Conservation (phyloP, 192 early-diverging fungal species). For the Gamsiella multidivaricata region DNA sequence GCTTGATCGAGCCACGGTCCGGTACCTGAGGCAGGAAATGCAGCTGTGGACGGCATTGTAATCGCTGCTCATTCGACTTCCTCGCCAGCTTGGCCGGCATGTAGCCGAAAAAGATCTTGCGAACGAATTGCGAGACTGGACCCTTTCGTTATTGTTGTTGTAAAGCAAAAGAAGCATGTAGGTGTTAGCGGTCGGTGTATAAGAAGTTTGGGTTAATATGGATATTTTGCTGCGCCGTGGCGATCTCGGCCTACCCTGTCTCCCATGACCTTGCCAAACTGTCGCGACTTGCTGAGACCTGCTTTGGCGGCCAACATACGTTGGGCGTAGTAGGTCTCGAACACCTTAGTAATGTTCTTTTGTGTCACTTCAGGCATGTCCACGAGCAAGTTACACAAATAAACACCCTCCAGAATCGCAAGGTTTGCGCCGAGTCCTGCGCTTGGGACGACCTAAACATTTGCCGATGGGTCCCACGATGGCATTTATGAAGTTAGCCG, state of each 20-base stretch:
- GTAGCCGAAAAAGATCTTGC: constrained; percentile 48
- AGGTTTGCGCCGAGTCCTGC: constrained; percentile 49
- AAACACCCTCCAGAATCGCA: constrained; percentile 35
- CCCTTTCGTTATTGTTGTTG: no score
- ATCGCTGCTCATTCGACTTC: constrained; percentile 20
- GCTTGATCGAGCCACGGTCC: constrained; percentile 31
- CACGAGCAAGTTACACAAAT: constrained; percentile 37
- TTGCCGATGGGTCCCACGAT: neutral
- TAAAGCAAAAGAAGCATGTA: neutral
- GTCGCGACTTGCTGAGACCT: constrained; percentile 32
- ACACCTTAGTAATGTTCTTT: constrained; percentile 23
- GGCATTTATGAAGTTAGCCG: no score
- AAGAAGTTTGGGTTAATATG: no score
- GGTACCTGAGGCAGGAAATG: constrained; percentile 45
- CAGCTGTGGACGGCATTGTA: constrained; percentile 41
- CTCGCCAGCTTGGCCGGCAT: constrained; percentile 41
- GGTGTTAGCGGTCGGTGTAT: neutral
- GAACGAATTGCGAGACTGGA: constrained; percentile 16
- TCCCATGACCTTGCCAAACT: constrained; percentile 51
- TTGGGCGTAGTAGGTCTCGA: constrained; percentile 28
- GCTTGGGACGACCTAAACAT: constrained; percentile 47
- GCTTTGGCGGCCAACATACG: constrained; percentile 21
- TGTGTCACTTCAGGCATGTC: constrained; percentile 20
- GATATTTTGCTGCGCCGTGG: no score
- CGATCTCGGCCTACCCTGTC: constrained; percentile 38